These are phyloP conservation scores for Graphiopsis chlorocephala DNA, from an alignment of 2,329 filamentous ascomycete species.

Conservation along the genomic window DNA sequence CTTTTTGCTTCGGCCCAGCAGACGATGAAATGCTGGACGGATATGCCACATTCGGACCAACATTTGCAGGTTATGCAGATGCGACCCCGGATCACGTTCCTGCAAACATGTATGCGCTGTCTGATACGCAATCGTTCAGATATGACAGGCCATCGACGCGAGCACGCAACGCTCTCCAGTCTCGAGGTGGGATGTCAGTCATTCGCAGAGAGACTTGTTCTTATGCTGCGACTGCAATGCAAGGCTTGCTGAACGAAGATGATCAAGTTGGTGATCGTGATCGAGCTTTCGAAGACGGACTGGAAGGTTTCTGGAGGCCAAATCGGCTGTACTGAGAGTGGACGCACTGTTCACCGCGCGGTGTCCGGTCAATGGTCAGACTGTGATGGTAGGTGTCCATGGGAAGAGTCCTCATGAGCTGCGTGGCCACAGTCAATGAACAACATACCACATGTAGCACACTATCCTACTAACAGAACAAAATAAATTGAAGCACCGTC, in stretches of 20 bases:
- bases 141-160: background rate
- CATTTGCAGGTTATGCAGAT: no score
- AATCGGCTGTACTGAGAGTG: slow-evolving; percentile 43
- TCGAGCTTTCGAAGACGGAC: background rate
- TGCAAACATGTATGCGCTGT: background rate
- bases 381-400: background rate
- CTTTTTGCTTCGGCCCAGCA: background rate
- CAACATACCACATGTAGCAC: background rate
- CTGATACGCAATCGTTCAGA: background rate
- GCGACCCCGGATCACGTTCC: background rate
- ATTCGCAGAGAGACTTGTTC: background rate
- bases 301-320: slow-evolving; percentile 43
- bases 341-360: background rate
- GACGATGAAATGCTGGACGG: background rate
- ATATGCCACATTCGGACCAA: background rate
- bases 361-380: background rate
- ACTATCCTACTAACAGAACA: no score
- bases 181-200: background rate
- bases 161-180: background rate
- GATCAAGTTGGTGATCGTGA: background rate
- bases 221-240: background rate
- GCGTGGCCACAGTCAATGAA: background rate
- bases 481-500: background rate
- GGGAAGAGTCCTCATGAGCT: background rate
- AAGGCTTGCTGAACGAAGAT: background rate